Evolutionary conservation across 345 rosid genomes (phyloP).

Genomic region (Populus pruinosa): DNA sequence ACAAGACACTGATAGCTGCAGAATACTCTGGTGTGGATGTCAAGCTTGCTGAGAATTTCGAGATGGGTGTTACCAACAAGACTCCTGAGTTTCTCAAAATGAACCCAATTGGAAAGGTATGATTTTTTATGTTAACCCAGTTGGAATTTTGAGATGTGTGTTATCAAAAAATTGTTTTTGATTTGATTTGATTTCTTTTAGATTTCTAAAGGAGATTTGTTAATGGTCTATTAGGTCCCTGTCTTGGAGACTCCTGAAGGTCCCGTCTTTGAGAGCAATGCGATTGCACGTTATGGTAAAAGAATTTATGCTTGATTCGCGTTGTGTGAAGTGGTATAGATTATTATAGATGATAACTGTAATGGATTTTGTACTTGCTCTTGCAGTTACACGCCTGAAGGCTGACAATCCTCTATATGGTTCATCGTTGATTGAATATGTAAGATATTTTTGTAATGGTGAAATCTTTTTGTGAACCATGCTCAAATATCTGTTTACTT

Average conservation of each 20-base stretch:
- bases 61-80: constrained; percentile 82
- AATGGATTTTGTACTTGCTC: constrained; percentile 1
- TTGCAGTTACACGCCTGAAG: constrained; percentile 65
- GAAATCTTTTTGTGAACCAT: too few species aligned
- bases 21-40: constrained; percentile 77
- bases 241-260: constrained; percentile 96
- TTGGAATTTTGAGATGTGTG: too few species aligned
- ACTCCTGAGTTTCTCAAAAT: constrained; percentile 74
- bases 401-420: constrained; percentile 64
- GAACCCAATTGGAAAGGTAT: constrained; percentile 95
- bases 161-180: too few species aligned
- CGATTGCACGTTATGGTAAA: constrained; percentile 83
- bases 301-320: background rate
- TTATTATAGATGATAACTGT: background rate
- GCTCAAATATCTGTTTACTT: too few species aligned
- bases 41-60: constrained; percentile 48
- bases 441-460: constrained; percentile 26
- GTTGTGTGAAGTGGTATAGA: background rate
- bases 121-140: background rate
- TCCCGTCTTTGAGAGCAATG: constrained; percentile 90
- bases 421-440: constrained; percentile 65
- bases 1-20: constrained; percentile 71
- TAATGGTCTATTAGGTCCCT: constrained; percentile 53
- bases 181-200: background rate
- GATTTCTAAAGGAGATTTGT: background rate